Evolutionary conservation across 345 rosid genomes (phyloP), one percentile per base, ranked within the genome.

Genomic region (Hevea brasiliensis): DNA sequence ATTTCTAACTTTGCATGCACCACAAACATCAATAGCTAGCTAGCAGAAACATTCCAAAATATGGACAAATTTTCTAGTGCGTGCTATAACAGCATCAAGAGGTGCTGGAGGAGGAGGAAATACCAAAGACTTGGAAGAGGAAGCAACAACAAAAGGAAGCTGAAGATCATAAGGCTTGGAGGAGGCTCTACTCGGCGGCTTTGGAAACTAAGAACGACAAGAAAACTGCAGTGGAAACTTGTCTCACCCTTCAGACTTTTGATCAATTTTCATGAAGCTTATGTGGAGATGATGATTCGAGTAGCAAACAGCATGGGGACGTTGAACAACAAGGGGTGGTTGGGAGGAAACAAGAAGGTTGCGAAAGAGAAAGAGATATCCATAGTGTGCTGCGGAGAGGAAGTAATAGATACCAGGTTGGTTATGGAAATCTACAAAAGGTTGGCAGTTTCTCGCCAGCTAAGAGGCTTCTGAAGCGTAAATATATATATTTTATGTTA

Each of bases 351-450:
- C 24, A 85, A 82, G 68, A 77, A 35, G 44, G 65, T 78, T 55
- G 73, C 76, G 12, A 81, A 61, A 62, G 67, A 42, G 21, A 27
- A 51, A 17, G 72, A 76, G 6, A 61, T 79, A 71, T 40, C 81
- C 3, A 20, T 71, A 56, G 54, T 42, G 15, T 81, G 77, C 6
- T 75, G 77, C 1, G 85, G 85, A 21, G 84, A 85, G 24, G 74
- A 79, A 12, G 73, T 81, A 26, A 75, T 80, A 40, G 84, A 81
- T 20, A 12, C 61, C 18, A 70, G 59, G 63, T 57, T 74, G 71
- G 77, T 79, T 24, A 6, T 81, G 73, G 83, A 84, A 76, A 77
- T 77, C n/a, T 84, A 84, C 11, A 75, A 77, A 70, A 75, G 44
- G 63, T 56, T 84, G 45, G 83, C 76, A 24, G 83, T 82, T 63